Evolutionary conservation across 202 grass and related monocot genomes (phyloP), one percentile per base, ranked within the genome.

Genomic region (Carex sylvatica): DNA sequence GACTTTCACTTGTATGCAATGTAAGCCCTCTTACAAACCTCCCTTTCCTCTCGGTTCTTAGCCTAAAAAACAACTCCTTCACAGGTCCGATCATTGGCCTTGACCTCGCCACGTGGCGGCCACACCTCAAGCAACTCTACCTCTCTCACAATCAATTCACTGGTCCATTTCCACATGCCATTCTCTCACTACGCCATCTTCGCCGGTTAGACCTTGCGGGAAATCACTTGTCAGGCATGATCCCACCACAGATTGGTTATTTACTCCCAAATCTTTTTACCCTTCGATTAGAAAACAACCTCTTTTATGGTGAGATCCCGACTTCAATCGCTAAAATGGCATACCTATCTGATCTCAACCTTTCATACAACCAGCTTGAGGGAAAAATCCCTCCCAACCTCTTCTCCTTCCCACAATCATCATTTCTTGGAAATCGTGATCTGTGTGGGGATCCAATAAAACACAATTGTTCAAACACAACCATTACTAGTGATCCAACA

Each of bases 51-150:
- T 85, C 90, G 26, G 83, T 89, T 80, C 90, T 97, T 14, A 97
- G 94, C 82, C 85, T 94, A 64, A 93, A 89, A 78, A 97, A 97
- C 69, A 97, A 97, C 85, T 82, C 78, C 14, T 97, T 94, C 69
- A 70, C 72, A 9, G 92, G 79, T 28, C 55, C 80, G 13, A 83
- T 97, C 66, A 62, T 79, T 6, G 76, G 22, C 36, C 85, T 94
- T 56, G 87, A 94, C 61, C 70, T 97, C 59, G 86, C 90, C 65
- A 84, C 28, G 31, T 81, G 91, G 31, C 83, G 79, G 46, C 91
- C 86, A 35, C 94, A 97, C 74, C 83, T 97, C 78, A 97, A 97
- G 85, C 81, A 91, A 6, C 88, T 97, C 14, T 91, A 94, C 79
- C 94, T 97, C 83, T 92, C 92, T 35, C 86, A 87, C 35, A 97